These are phyloP conservation scores for Hemileia vastatrix DNA, from an alignment of 1,284 basidiomycete species.

Conservation along the genomic window DNA sequence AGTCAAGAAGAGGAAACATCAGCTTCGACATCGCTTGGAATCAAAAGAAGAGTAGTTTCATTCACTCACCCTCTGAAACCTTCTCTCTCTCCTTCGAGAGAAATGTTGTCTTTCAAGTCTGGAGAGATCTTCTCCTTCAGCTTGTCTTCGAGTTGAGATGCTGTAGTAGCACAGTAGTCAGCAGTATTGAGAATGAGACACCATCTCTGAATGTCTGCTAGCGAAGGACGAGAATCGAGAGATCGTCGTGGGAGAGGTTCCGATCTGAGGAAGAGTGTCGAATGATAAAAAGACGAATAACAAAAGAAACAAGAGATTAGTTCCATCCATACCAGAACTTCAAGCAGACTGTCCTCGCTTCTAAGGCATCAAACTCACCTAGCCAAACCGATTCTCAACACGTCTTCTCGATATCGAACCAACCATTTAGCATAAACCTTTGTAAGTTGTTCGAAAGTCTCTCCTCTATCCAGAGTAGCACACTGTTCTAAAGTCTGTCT, in stretches of 20 bases:
- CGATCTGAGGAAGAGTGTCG: too few species aligned
- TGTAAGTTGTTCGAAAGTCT: constrained; percentile 67
- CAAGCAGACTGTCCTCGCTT: too few species aligned
- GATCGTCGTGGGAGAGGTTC: constrained; percentile 45
- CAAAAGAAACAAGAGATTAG: neutral
- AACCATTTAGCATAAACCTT: constrained; percentile 85
- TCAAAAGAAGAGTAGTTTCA: too few species aligned
- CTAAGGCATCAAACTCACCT: too few species aligned
- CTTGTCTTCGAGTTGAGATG: constrained; percentile 79
- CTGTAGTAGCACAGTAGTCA: constrained; percentile 91
- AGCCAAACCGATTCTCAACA: too few species aligned
- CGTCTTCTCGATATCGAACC: constrained; percentile 73
- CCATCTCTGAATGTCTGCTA: constrained; percentile 67
- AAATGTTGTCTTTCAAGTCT: constrained; percentile 65
- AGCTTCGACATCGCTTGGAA: too few species aligned
- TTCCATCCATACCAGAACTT: too few species aligned
- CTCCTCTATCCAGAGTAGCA: constrained; percentile 66
- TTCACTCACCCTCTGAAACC: constrained; percentile 71
- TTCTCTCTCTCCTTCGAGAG: constrained; percentile 74
- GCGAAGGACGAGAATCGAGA: constrained; percentile 67
- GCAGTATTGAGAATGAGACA: constrained; percentile 89
- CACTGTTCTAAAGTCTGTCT: constrained; percentile 90
- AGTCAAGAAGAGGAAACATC: too few species aligned
- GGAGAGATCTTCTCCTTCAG: constrained; percentile 69
- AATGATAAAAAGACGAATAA: too few species aligned